Evolutionary conservation across 1,284 basidiomycete species (phyloP).

Genomic region (Neotropicomus parvogracilis): DNA sequence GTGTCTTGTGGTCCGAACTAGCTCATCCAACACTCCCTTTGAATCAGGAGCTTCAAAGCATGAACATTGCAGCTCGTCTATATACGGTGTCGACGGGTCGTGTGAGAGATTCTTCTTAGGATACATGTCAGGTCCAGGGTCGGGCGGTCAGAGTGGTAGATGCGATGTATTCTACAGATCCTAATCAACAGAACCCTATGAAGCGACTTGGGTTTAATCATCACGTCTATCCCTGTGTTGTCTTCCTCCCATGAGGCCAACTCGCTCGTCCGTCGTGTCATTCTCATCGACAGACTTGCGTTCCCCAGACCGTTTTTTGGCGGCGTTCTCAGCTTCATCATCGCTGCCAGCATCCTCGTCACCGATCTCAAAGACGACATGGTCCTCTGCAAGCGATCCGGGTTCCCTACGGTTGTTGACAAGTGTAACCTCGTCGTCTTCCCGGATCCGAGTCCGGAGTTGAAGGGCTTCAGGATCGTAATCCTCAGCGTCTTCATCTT

Average conservation of each 20-base stretch:
- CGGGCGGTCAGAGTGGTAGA: not conserved
- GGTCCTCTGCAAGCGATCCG: constrained; percentile 55
- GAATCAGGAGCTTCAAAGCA: constrained; percentile 87
- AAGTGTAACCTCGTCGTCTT: constrained; percentile 64
- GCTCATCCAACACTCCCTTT: constrained; percentile 5
- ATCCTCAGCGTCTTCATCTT: constrained; percentile 90
- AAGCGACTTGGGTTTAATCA: constrained; percentile 18
- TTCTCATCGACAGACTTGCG: constrained; percentile 48
- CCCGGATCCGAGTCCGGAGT: constrained; percentile 47
- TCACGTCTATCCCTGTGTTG: constrained; percentile 30
- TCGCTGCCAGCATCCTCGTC: constrained; percentile 74
- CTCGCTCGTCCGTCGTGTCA: constrained; percentile 53
- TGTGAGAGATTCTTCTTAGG: constrained; percentile 53
- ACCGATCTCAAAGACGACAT: constrained; percentile 90
- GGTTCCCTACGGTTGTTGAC: constrained; percentile 52
- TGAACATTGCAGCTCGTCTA: constrained; percentile 85
- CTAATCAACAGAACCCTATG: constrained; percentile 30
- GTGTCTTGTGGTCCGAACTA: not conserved
- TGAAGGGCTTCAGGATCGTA: constrained; percentile 82
- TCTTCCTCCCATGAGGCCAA: constrained; percentile 53
- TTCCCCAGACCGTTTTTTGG: constrained; percentile 47
- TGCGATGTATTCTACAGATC: constrained; percentile 51
- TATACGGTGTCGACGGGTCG: constrained; percentile 82
- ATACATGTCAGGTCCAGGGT: not conserved
- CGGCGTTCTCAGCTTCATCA: constrained; percentile 52